Evolutionary conservation across 1,284 basidiomycete species (phyloP).

Genomic region (Earliella scabrosa): DNA sequence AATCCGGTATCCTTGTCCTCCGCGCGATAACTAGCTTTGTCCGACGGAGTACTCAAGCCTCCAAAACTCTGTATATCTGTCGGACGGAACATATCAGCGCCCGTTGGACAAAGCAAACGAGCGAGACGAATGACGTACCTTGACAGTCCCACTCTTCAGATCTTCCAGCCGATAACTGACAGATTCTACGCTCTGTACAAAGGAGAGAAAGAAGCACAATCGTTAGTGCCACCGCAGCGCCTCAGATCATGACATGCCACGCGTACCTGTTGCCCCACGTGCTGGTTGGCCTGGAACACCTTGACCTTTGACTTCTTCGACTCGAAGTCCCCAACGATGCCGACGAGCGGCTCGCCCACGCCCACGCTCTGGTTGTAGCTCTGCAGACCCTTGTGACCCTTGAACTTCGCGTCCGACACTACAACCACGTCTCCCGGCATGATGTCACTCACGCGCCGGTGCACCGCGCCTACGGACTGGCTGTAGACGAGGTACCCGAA

Average conservation of each 20-base stretch:
- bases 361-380: constrained; percentile 69
- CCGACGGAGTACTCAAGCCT: constrained; percentile 21
- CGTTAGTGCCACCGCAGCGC: background rate
- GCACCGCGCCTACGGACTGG: constrained; percentile 70
- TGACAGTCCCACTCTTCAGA: constrained; percentile 81
- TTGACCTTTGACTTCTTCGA: constrained; percentile 84
- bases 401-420: constrained; percentile 80
- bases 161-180: constrained; percentile 89
- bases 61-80: constrained; percentile 35
- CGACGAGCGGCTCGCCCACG: constrained; percentile 67
- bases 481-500: constrained; percentile 80
- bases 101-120: background rate
- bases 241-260: background rate
- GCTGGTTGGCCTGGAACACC: constrained; percentile 82
- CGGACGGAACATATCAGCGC: background rate
- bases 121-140: constrained; percentile 47
- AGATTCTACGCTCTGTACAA: constrained; percentile 68
- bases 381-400: constrained; percentile 85
- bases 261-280: constrained; percentile 74
- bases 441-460: constrained; percentile 78
- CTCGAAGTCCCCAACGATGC: constrained; percentile 83
- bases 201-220: too few relatives aligned
- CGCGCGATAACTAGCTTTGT: too few relatives aligned
- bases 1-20: too few relatives aligned
- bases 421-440: constrained; percentile 86